Evolutionary conservation across 257 asterid species (phyloP), one percentile per base, ranked within the genome.

Genomic region (Solanum stenotomum): DNA sequence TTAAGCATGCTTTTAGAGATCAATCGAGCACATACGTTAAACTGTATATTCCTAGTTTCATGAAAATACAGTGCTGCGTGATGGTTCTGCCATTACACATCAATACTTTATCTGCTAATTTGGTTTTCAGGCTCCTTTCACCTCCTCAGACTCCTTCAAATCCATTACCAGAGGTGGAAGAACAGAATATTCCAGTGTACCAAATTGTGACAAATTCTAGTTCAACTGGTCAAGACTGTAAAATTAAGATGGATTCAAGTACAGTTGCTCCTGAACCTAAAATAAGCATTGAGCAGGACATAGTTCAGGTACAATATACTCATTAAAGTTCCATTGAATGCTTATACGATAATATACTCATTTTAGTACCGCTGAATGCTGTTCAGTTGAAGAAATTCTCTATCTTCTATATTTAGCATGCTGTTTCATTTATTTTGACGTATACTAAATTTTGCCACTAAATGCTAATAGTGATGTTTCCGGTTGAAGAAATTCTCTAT

Each of bases 101-200:
- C 63, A 9, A 35, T 59, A 13, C n/a, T n/a, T 31, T n/a, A 31
- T 75, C 87, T 52, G 44, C 78, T 70, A 63, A 31, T 38, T 70
- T 77, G 35, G 38, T 87, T 88, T 88, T 83, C 91, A 96, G 99
- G 98, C 94, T 93, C 88, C 90, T 94, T 56, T 56, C 91, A 71
- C 95, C 92, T 77, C 93, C 94, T 2, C 94, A 87, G 52, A 46
- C 89, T 29, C 90, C 92, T 88, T 83, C 88, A 72, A 89, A 86
- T 89, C 93, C 95, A 49, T 89, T 90, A 4, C 40, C 68, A 11
- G 93, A 92, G 82, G 72, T 79, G 76, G 89, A 78, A 42, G 61
- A 23, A 40, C 94, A 75, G 67, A 91, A 87, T 63, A 85, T 90
- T 20, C 77, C 31, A 7, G 42, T 44, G 23, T 49, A 3, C 65